A percentile compares a stretch with the other conserved stretches of the same genome.
These are phyloP conservation scores for Exophiala sideris DNA, from an alignment of 2,329 filamentous ascomycete species.

Conservation along the genomic window DNA sequence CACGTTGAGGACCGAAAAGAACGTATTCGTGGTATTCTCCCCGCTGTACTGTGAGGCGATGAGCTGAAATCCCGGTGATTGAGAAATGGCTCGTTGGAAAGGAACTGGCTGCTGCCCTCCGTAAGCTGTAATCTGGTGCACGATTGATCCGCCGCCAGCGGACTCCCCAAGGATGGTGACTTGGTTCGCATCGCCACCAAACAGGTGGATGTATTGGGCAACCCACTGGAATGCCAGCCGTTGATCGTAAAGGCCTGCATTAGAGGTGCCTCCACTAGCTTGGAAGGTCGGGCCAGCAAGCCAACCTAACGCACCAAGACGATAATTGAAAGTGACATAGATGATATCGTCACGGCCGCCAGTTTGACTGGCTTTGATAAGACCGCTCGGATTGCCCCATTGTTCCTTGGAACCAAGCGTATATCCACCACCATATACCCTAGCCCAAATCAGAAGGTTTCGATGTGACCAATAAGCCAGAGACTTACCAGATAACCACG, in stretches of 20 bases:
- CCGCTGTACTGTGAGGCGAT: slow-evolving; percentile 34
- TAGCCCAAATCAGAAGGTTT: slow-evolving; percentile 5
- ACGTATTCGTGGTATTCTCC: slow-evolving; percentile 39
- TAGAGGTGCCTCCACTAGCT: slow-evolving; percentile 41
- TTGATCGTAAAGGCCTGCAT: slow-evolving; percentile 54
- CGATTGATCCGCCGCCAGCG: slow-evolving; percentile 53
- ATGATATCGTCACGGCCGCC: slow-evolving; percentile 40
- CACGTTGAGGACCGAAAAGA: slow-evolving; percentile 43
- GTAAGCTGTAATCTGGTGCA: slow-evolving; percentile 55
- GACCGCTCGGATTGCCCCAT: slow-evolving; percentile 36
- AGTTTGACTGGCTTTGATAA: slow-evolving; percentile 43
- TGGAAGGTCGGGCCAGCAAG: slow-evolving; percentile 45
- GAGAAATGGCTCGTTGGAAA: slow-evolving; percentile 42
- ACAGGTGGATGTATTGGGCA: slow-evolving; percentile 51
- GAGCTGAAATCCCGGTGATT: slow-evolving; percentile 43
- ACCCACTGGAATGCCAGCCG: slow-evolving; percentile 59
- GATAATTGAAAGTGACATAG: slow-evolving; percentile 48
- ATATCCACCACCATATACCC: slow-evolving; percentile 53
- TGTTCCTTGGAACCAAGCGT: slow-evolving; percentile 38
- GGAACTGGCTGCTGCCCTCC: slow-evolving; percentile 38
- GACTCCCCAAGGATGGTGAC: slow-evolving; percentile 53
- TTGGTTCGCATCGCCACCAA: slow-evolving; percentile 52
- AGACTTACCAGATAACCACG: slow-evolving; percentile 38
- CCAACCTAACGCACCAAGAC: slow-evolving; percentile 50
- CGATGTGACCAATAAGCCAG: slow-evolving; percentile 29